Conservation (phyloP, 2,329 filamentous ascomycete species). For the Pseudocercospora musae region DNA sequence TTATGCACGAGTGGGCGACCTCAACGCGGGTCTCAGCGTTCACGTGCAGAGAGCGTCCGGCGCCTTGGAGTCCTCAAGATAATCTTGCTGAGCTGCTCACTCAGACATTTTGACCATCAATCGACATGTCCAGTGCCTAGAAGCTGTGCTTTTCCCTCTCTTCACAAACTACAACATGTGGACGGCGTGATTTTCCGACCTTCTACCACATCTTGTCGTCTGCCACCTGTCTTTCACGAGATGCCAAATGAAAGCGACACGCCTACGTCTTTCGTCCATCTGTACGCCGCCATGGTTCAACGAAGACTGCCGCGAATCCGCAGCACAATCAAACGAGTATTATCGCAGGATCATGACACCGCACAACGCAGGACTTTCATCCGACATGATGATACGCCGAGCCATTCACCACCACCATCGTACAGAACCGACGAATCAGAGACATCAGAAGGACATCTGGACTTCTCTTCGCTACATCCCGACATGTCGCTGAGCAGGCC, state of each 20-base stretch:
- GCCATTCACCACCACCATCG: conserved; percentile 39
- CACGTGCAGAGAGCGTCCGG: conserved; percentile 15
- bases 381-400: conserved; percentile 21
- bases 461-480: conserved; percentile 7
- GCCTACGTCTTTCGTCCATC: conserved; percentile 39
- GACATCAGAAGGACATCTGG: conserved; percentile 10
- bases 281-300: conserved; percentile 53
- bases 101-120: neutral
- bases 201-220: neutral
- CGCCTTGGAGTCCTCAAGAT: neutral
- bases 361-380: conserved; percentile 4
- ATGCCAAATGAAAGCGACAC: neutral
- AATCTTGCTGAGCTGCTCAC: neutral
- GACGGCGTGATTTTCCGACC: neutral
- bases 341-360: conserved; percentile 8
- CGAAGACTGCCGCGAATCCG: conserved; percentile 51
- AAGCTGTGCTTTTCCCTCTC: neutral
- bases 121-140: neutral
- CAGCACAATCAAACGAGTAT: conserved; percentile 42
- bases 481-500: conserved; percentile 20
- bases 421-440: conserved; percentile 21
- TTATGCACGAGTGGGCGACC: conserved; percentile 14
- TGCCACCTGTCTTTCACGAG: neutral
- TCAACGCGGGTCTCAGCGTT: conserved; percentile 15
- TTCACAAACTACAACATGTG: neutral